A percentile compares a stretch with the other conserved stretches of the same genome.
Evolutionary conservation across 305 asterid genomes (phyloP).

Genomic region (Salvia sclarea): DNA sequence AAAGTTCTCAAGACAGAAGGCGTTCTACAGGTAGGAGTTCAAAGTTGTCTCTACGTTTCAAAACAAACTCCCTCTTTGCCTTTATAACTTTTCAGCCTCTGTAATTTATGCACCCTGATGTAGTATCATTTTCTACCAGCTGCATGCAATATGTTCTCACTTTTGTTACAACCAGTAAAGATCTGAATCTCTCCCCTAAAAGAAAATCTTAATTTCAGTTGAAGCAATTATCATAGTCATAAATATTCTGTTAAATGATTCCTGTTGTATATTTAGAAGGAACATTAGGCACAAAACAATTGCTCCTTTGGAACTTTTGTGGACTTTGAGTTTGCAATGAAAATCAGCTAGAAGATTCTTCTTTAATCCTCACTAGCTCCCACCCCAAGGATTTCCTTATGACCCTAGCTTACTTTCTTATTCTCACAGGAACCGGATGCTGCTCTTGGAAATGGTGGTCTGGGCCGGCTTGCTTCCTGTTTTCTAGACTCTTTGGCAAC

Average conservation of each 20-base stretch:
- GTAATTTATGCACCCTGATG: not conserved
- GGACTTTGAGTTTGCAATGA: not conserved
- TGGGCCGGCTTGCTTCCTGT: constrained; percentile 95
- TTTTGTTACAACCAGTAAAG: constrained; percentile 4
- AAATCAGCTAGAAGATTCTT: constrained; percentile 3
- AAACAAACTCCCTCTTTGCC: not conserved
- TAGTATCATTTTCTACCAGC: not conserved
- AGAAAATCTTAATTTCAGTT: not conserved
- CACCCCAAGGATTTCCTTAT: not conserved
- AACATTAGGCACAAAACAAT: not conserved
- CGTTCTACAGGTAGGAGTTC: not conserved
- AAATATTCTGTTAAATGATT: not conserved
- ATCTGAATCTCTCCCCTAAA: not conserved
- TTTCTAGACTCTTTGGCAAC: constrained; percentile 90
- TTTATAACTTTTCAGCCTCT: not conserved
- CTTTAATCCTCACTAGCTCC: constrained; percentile 12
- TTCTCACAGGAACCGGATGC: constrained; percentile 82
- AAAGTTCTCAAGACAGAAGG: not conserved
- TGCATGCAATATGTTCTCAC: not conserved
- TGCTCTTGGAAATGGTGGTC: constrained; percentile 95
- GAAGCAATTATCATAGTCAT: not conserved
- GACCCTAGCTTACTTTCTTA: constrained; percentile 13
- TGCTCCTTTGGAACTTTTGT: not conserved
- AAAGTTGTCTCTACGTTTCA: not conserved
- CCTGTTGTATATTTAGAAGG: not conserved